A percentile compares a stretch with the other conserved stretches of the same genome.
Evolutionary conservation across 345 rosid genomes (phyloP).

Genomic region (Euphorbia peplus): DNA sequence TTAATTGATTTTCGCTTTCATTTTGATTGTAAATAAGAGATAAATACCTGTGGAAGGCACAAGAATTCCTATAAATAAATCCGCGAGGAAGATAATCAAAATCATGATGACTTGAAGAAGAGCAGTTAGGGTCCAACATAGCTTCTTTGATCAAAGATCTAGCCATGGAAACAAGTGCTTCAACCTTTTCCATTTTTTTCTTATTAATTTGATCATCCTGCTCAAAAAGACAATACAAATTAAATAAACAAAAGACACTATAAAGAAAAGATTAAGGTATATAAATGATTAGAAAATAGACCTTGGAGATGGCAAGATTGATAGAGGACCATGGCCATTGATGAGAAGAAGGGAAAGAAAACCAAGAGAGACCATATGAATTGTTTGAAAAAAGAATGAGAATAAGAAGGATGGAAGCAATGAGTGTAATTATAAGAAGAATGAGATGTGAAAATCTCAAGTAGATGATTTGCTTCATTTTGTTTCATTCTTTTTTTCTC

Average conservation of each 20-base stretch:
- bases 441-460: slow-evolving; percentile 8
- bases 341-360: slow-evolving; percentile 19
- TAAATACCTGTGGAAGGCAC: slow-evolving; percentile 47
- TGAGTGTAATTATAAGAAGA: slow-evolving; percentile 1
- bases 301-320: not conserved
- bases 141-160: slow-evolving; percentile 53
- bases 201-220: not conserved
- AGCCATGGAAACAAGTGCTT: slow-evolving; percentile 42
- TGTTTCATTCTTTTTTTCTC: not conserved
- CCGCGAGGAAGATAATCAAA: slow-evolving; percentile 46
- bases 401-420: slow-evolving; percentile 17
- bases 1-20: too few species aligned
- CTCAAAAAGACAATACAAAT: not conserved
- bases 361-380: slow-evolving; percentile 14
- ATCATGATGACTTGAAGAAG: slow-evolving; percentile 25
- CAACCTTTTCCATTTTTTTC: slow-evolving; percentile 34
- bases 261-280: too few species aligned
- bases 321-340: slow-evolving; percentile 15
- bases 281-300: not conserved
- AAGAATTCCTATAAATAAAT: slow-evolving; percentile 44
- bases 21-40: too few species aligned
- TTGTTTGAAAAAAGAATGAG: slow-evolving; percentile 10
- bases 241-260: not conserved
- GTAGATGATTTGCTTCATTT: slow-evolving; percentile 16
- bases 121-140: slow-evolving; percentile 12